Evolutionary conservation across 768 basidiomycete species (phyloP).

Genomic region (Serpula lacrymans): DNA sequence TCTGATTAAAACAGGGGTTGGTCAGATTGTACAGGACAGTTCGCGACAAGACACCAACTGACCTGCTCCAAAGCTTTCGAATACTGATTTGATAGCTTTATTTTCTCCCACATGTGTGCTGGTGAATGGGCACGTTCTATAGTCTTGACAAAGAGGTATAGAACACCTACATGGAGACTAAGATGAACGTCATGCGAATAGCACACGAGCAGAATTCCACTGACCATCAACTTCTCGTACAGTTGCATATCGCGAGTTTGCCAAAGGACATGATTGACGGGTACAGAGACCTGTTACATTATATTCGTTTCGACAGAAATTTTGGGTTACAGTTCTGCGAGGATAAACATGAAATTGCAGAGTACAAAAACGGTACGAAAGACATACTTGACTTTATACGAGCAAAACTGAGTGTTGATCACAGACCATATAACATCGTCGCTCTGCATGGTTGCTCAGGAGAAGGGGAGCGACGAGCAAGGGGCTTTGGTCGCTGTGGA

Average conservation of each 20-base stretch:
- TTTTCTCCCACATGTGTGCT: conserved; percentile 96
- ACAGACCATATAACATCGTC: conserved; percentile 99
- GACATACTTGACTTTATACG: conserved; percentile 98
- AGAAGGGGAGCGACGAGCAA: not conserved
- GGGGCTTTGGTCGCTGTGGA: no score
- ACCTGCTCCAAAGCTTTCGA: conserved; percentile 95
- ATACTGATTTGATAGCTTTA: conserved; percentile 92
- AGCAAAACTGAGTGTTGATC: conserved; percentile 93
- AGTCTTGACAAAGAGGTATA: conserved; percentile 96
- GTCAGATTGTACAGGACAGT: not conserved
- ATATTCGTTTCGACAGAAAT: conserved; percentile 98
- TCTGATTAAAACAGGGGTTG: conserved; percentile 45
- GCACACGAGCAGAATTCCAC: conserved; percentile 7
- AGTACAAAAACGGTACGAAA: not conserved
- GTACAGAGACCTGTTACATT: conserved; percentile 96
- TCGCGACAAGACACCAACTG: conserved; percentile 12
- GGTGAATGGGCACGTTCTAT: conserved; percentile 97
- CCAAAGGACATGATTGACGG: conserved; percentile 94
- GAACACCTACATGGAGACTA: conserved; percentile 47
- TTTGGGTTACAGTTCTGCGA: conserved; percentile 85
- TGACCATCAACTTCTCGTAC: conserved; percentile 92
- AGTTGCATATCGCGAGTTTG: conserved; percentile 97
- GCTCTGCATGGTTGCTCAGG: conserved; percentile 59
- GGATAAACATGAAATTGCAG: conserved; percentile 10
- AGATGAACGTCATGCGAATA: not conserved